Base-by-base conservation (phyloP, 768 basidiomycete genomes). In the Tricholoma flavovirens region DNA sequence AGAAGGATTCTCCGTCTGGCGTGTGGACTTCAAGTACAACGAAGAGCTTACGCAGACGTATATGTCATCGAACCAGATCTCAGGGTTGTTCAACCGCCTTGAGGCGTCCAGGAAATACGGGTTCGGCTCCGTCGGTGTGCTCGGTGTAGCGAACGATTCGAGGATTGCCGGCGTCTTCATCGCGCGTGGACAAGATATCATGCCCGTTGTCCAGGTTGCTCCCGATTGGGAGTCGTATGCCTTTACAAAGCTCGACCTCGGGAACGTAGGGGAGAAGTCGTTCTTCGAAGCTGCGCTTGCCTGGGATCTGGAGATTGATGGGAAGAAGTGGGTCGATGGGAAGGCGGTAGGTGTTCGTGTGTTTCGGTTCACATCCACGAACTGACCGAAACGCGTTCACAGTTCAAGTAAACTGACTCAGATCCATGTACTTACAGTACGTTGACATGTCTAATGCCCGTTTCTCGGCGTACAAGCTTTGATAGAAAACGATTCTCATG, bases 31-130 rank as follows among this genome's bases (percentile, higher is more conserved):
- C 86, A 96, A 95, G 78, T 95, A 95, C 83, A 89, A 89, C 72
- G 79, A 86, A 29, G 94, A 93, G 73, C 85, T 98, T 60, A 93
- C 93, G 19, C 84, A 86, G 72, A 82, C 82, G 52, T 98, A 92
- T 83, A 98, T 93, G 94, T 94, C 92, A 57, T 82, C 84, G 59
- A 98, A 98, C 81, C 90, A 89, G 73, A 84, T 97, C 66, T 83
- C 84, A 57, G 96, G 96, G 15, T 93, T 96, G 86, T 98, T 95
- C 83, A 91, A 95, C 82, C 92, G 97, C 56, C 85, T 99, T 8
- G 97, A 98, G 77, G 97, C 85, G 9, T 93, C 94, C 21, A 88
- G 96, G 73, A 96, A 97, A 73, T 96, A 97, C 79, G 81, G 95
- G 61, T 97, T 98, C 71, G 96, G 87, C 12, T 95, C 92, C 43